These are phyloP conservation scores for Cladosporium sp. DNA, from an alignment of 2,329 filamentous ascomycete genomes.

Conservation along the genomic window DNA sequence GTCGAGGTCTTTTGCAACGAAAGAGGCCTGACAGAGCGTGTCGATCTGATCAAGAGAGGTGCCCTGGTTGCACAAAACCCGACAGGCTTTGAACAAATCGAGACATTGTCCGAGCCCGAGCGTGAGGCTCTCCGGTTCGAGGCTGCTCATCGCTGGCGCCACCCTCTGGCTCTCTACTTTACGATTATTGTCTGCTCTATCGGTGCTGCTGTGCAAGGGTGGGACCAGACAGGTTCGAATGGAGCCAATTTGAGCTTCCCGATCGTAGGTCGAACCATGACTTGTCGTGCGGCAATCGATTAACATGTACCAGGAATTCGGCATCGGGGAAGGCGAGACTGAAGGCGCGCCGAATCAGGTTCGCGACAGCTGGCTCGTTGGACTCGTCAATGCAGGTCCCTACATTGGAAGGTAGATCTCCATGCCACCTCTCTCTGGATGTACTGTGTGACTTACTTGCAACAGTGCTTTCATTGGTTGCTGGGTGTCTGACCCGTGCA, in stretches of 20 bases:
- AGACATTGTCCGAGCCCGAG: constrained; percentile 48
- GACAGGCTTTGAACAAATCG: constrained; percentile 46
- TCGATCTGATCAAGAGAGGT: constrained; percentile 49
- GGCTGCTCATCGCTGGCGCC: constrained; percentile 52
- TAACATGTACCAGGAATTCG: constrained; percentile 30
- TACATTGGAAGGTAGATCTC: constrained; percentile 48
- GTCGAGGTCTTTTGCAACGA: constrained; percentile 58
- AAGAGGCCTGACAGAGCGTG: constrained; percentile 44
- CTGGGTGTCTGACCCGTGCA: constrained; percentile 50
- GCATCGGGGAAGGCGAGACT: constrained; percentile 32
- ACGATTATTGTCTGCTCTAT: constrained; percentile 56
- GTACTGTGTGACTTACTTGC: constrained; percentile 30
- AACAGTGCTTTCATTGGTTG: constrained; percentile 28
- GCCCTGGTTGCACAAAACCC: constrained; percentile 55
- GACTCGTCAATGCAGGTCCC: constrained; percentile 63
- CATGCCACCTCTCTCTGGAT: no score
- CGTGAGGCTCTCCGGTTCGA: constrained; percentile 48
- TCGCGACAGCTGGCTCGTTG: constrained; percentile 62
- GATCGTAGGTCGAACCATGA: constrained; percentile 4
- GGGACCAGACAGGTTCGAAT: constrained; percentile 58
- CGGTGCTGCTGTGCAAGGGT: constrained; percentile 55
- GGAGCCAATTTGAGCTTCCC: constrained; percentile 57
- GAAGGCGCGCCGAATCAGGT: constrained; percentile 39
- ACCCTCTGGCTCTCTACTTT: constrained; percentile 52
- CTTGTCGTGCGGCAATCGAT: neutral